These are phyloP conservation scores for Beauveria sp. DNA, from an alignment of 2,329 filamentous ascomycete species.

Conservation along the genomic window DNA sequence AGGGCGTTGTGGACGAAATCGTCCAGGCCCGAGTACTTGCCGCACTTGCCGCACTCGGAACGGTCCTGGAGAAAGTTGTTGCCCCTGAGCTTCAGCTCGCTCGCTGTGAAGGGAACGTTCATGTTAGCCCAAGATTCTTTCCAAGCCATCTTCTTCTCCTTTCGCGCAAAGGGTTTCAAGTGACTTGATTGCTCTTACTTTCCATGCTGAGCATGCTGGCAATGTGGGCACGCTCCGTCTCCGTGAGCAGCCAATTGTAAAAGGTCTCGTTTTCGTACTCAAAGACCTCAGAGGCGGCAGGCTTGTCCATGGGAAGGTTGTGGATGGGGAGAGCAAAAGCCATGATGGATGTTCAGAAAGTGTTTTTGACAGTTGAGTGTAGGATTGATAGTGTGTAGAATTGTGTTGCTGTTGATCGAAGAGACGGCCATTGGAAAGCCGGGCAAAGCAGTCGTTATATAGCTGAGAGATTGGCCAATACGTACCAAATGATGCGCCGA, in stretches of 20 bases:
- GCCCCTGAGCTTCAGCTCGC: conserved; percentile 1
- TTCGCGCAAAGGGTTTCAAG: neutral
- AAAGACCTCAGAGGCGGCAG: neutral
- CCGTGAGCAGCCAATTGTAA: neutral
- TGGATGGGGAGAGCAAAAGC: neutral
- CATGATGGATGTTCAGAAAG: neutral
- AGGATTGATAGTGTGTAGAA: neutral
- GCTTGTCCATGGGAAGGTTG: neutral
- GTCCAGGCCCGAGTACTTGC: conserved; percentile 10
- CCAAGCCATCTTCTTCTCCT: no score
- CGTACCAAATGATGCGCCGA: neutral
- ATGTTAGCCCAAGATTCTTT: neutral
- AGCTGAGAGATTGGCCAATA: neutral
- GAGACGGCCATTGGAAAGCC: no score
- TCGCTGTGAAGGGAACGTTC: neutral
- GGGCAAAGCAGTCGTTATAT: neutral
- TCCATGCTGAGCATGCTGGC: conserved; percentile 7
- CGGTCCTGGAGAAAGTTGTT: conserved; percentile 7
- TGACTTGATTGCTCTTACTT: neutral
- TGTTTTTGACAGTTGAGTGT: neutral
- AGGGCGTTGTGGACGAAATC: conserved; percentile 11
- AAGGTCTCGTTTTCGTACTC: neutral
- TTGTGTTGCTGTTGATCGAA: neutral
- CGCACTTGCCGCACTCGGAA: conserved; percentile 3
- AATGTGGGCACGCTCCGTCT: conserved; percentile 7